phyloP scores from a whole-genome alignment of 2,329 filamentous ascomycete species.

The Pestalotiopsis fici region DNA sequence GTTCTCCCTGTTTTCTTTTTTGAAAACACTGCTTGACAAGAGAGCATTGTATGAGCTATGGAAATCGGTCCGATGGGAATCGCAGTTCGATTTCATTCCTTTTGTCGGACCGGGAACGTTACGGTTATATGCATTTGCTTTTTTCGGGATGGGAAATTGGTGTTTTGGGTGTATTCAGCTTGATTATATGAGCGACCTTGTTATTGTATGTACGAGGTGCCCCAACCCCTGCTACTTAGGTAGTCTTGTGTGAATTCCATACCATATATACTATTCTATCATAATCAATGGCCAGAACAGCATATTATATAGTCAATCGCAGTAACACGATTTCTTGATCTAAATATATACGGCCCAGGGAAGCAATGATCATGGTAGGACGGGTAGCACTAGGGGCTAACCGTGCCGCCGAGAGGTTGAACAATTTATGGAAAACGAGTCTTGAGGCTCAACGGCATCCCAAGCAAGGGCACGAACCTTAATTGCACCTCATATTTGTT shows the following conservation, averaged over 20 bases:
- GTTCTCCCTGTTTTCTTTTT: background rate
- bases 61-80: background rate
- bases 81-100: conserved; percentile 5
- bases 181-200: conserved; percentile 10
- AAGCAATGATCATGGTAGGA: background rate
- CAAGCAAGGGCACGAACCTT: background rate
- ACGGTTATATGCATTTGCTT: conserved; percentile 7
- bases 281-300: too few relatives aligned
- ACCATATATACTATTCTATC: background rate
- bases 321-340: background rate
- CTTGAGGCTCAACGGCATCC: background rate
- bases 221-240: background rate
- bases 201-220: background rate
- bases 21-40: background rate
- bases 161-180: conserved; percentile 20
- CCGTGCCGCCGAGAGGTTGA: too few relatives aligned
- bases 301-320: background rate
- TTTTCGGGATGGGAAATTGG: conserved; percentile 13
- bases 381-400: background rate
- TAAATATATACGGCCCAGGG: background rate
- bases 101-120: conserved; percentile 13
- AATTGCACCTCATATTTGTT: conserved; percentile 1
- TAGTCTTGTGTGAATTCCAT: background rate
- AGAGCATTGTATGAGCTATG: background rate
- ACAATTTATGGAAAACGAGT: background rate